Evolutionary conservation across 192 early-diverging fungal species (phyloP), one percentile per base, ranked within the genome.

Genomic region (Coemansia sp.): DNA sequence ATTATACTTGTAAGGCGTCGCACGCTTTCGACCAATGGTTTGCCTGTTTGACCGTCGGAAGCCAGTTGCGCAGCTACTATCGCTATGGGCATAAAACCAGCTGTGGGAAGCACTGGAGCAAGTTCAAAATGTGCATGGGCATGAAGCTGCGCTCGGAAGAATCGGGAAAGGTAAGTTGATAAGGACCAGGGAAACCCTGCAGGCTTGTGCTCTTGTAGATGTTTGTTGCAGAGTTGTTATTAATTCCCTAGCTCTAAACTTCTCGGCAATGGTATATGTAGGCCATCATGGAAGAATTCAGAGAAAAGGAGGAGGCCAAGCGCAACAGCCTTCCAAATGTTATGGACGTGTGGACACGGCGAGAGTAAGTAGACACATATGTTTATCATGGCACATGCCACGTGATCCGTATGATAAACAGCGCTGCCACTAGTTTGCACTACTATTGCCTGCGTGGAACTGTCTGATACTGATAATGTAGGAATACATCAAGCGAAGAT

Each of bases 41-140:
- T 60, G 58, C 58, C 5, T 80, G 77, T 41, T 28, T 81, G 55
- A 73, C 78, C 6, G 78, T 81, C 0, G 78, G 78, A 25, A 75
- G 68, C 53, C 78, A 81, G 64, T 47, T 81, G 38, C 70, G 68
- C 65, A 81, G 68, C 67, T 76, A 76, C 73, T 81, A 81, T 64
- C 58, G 78, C 8, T 81, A 81, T 22, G 78, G 78, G 31, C 56
- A 81, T 18, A 75, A 75, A 52, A 30, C 62, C 22, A 47, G 66
- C 4, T 81, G 78, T 27, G 63, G 67, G 14, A 81, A 73, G 58
- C 66, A 69, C 25, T 81, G 78, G 78, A 63, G 60, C 47, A 81
- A 72, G 47, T 30, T 71, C 7, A 58, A 49, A 56, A 62, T 81
- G 49, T 81, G 78, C 24, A 76, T 81, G 73, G 49, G 48, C 22